Evolutionary conservation across 2,329 filamentous ascomycete genomes (phyloP), one percentile per base, ranked within the genome.

Genomic region (Aspergillus puulaauensis): DNA sequence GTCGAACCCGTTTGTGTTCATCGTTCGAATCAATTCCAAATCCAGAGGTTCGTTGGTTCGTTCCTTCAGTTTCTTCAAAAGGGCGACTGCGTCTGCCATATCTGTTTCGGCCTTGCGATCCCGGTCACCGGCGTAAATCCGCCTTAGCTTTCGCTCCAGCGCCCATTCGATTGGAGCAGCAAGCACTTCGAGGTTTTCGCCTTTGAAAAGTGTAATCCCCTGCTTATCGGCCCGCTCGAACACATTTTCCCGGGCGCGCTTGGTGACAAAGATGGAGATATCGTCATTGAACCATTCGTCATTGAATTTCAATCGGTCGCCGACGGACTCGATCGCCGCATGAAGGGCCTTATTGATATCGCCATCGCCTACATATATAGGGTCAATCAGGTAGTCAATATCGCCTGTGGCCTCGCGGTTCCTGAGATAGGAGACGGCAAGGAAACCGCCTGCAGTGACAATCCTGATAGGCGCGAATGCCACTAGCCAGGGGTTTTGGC

Each of bases 111-210:
- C 57, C 51, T 72, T 73, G 2, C 64, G 54, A 4, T 61, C 62
- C 9, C 62, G 59, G 4, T 60, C 46, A 7, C 53, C 61, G 21
- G 59, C 55, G 50, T 71, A 63, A 31, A 74, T 70, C 17, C 72
- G 58, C 43, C 71, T 60, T 41, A 74, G 31, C 44, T 74, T 74
- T 6, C 69, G 62, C 56, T 74, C 70, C 4, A 74, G 61, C 1
- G 70, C 68, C 71, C 70, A 73, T 52, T 74, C 66, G 17, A 73
- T 55, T 15, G 71, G 70, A 8, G 64, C 69, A 1, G 70, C 71
- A 15, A 72, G 64, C n/a, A 72, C 54, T 15, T 62, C 58, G 5
- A 74, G 52, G 46, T 70, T 56, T 6, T 61, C 48, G 21, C 58
- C 41, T 39, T 45, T 53, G 17, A 44, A 56, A 27, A 58, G 43